These are phyloP conservation scores for Tillandsia fasciculata DNA, from an alignment of 176 grass and related monocot genomes.

Conservation along the genomic window DNA sequence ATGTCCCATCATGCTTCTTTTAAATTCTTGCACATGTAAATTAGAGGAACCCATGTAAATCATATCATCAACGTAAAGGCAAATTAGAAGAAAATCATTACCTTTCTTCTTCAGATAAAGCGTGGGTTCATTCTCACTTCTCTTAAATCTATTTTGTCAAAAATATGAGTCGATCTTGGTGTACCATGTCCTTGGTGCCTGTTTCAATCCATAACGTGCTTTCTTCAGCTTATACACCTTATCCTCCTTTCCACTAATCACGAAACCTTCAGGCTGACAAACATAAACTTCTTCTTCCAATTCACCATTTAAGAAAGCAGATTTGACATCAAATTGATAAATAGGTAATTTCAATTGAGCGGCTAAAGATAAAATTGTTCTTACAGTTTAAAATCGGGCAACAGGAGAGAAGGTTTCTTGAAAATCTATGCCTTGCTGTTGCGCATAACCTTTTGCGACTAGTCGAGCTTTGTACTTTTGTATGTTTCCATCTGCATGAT, in stretches of 20 bases:
- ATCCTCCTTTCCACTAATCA: not conserved
- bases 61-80: no score
- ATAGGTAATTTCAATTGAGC: conserved; percentile 1
- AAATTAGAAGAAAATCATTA: no score
- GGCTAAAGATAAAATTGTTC: not conserved
- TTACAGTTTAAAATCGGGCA: not conserved
- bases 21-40: no score
- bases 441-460: not conserved
- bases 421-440: not conserved
- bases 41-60: no score
- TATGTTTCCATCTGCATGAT: not conserved
- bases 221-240: conserved; percentile 2
- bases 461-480: not conserved
- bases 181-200: conserved; percentile 7
- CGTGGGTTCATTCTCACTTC: conserved; percentile 10
- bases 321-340: conserved; percentile 15
- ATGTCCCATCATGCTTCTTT: no score
- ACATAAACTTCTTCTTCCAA: conserved; percentile 10
- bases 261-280: not conserved
- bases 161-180: conserved; percentile 6
- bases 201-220: conserved; percentile 1
- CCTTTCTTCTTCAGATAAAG: conserved; percentile 3
- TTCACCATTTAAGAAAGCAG: conserved; percentile 2
- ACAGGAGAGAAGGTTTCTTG: not conserved
- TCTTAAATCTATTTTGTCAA: not conserved